These are phyloP conservation scores for Cicer cuneatum DNA, from an alignment of 306 rosid species.

Conservation along the genomic window DNA sequence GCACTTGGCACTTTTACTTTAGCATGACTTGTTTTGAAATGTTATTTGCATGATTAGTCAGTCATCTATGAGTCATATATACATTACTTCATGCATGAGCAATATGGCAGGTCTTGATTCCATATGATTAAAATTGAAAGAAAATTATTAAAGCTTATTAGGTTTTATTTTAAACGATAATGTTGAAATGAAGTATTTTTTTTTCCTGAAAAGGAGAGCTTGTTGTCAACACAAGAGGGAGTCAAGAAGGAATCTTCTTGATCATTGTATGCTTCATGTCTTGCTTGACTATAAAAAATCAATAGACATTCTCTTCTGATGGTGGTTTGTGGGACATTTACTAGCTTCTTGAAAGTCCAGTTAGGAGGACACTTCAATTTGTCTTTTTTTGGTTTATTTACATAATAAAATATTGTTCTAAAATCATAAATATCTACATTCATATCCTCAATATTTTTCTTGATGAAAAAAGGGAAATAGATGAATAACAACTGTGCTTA, in stretches of 20 bases:
- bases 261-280: slow-evolving; percentile 2
- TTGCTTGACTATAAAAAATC: neutral
- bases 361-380: neutral
- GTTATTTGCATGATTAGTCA: slow-evolving; percentile 10
- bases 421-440: neutral
- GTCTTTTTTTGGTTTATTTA: slow-evolving; percentile 19
- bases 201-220: slow-evolving; percentile 10
- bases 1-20: slow-evolving; percentile 32
- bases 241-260: neutral
- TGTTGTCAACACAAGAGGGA: neutral
- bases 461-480: neutral
- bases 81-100: slow-evolving; percentile 5
- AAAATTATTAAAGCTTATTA: neutral
- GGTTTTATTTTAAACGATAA: slow-evolving; percentile 19
- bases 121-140: slow-evolving; percentile 17
- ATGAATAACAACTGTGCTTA: slow-evolving; percentile 15
- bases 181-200: slow-evolving; percentile 1
- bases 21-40: slow-evolving; percentile 38
- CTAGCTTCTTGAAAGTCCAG: slow-evolving; percentile 2
- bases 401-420: neutral
- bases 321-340: neutral
- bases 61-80: slow-evolving; percentile 15
- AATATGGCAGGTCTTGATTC: slow-evolving; percentile 18
- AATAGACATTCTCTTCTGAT: slow-evolving; percentile 5
- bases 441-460: slow-evolving; percentile 25